Conservation (phyloP, 2,329 filamentous ascomycete species). For the Didymella glomerata region DNA sequence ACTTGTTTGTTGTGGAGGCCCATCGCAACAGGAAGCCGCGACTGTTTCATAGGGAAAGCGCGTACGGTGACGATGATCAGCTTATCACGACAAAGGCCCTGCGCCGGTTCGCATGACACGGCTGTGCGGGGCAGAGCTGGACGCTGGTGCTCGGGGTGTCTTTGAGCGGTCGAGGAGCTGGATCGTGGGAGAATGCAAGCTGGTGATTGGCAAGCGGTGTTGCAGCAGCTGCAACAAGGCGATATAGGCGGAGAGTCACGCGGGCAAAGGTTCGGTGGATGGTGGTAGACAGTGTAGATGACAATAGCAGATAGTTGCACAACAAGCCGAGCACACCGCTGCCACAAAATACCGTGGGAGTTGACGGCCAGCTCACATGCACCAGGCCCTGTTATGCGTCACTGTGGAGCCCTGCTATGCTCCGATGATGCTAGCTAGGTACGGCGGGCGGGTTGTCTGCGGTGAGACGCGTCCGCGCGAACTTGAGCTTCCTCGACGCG, state of each 20-base stretch:
- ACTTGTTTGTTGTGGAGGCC: background rate
- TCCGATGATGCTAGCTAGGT: constrained; percentile 32
- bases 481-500: constrained; percentile 19
- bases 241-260: constrained; percentile 16
- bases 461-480: too few relatives aligned
- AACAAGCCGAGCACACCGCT: background rate
- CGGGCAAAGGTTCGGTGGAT: background rate
- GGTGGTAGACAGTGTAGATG: background rate
- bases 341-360: background rate
- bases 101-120: constrained; percentile 41
- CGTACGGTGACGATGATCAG: constrained; percentile 32
- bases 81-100: constrained; percentile 16
- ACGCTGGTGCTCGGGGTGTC: constrained; percentile 4
- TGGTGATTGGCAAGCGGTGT: constrained; percentile 42
- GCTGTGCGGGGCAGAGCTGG: constrained; percentile 23
- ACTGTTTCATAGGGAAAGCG: constrained; percentile 23
- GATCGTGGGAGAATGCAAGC: constrained; percentile 40
- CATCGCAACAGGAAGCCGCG: constrained; percentile 4
- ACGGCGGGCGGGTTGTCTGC: constrained; percentile 29
- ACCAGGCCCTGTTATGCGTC: constrained; percentile 24
- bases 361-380: constrained; percentile 8
- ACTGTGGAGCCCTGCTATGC: constrained; percentile 25
- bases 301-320: background rate
- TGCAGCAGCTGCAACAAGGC: constrained; percentile 28
- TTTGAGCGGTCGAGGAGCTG: constrained; percentile 17